These are phyloP conservation scores for Mycena sp. DNA, from an alignment of 1,284 basidiomycete species.

Conservation along the genomic window DNA sequence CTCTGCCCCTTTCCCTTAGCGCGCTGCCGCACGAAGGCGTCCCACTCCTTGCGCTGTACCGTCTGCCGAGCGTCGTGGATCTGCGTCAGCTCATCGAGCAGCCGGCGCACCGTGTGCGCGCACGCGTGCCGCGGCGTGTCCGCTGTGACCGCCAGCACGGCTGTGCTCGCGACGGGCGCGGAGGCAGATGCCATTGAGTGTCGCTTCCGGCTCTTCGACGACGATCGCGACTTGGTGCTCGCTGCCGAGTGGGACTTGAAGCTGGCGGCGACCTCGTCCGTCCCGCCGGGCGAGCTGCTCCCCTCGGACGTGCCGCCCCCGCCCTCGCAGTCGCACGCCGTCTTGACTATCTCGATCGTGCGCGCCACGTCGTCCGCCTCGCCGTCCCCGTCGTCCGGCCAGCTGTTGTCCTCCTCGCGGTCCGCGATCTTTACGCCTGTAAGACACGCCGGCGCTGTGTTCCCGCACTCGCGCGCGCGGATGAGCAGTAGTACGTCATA, in stretches of 20 bases:
- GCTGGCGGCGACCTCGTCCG: slow-evolving; percentile 1
- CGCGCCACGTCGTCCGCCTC: slow-evolving; percentile 32
- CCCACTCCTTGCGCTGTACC: slow-evolving; percentile 85
- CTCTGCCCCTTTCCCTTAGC: slow-evolving; percentile 52
- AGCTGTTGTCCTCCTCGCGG: slow-evolving; percentile 77
- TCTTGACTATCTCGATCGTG: slow-evolving; percentile 63
- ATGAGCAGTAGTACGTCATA: slow-evolving; percentile 84
- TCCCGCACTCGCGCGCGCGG: slow-evolving; percentile 77
- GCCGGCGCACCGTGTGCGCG: slow-evolving; percentile 76
- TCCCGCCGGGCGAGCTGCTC: slow-evolving; percentile 2
- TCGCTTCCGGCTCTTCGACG: slow-evolving; percentile 56
- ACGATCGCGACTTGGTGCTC: slow-evolving; percentile 58
- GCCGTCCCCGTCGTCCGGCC: slow-evolving; percentile 69
- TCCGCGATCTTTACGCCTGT: slow-evolving; percentile 90
- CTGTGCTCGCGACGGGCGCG: slow-evolving; percentile 48
- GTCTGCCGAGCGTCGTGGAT: slow-evolving; percentile 89
- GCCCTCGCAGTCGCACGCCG: slow-evolving; percentile 12
- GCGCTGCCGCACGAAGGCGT: slow-evolving; percentile 82
- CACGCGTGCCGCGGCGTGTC: slow-evolving; percentile 77
- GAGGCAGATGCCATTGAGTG: slow-evolving; percentile 41
- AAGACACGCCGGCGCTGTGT: slow-evolving; percentile 82
- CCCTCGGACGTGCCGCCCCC: not conserved
- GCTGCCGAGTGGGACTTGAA: slow-evolving; percentile 22
- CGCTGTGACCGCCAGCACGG: slow-evolving; percentile 63
- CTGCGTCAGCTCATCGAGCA: slow-evolving; percentile 85